These are phyloP conservation scores for Lomentospora prolificans DNA, from an alignment of 2,329 filamentous ascomycete species.

Conservation along the genomic window DNA sequence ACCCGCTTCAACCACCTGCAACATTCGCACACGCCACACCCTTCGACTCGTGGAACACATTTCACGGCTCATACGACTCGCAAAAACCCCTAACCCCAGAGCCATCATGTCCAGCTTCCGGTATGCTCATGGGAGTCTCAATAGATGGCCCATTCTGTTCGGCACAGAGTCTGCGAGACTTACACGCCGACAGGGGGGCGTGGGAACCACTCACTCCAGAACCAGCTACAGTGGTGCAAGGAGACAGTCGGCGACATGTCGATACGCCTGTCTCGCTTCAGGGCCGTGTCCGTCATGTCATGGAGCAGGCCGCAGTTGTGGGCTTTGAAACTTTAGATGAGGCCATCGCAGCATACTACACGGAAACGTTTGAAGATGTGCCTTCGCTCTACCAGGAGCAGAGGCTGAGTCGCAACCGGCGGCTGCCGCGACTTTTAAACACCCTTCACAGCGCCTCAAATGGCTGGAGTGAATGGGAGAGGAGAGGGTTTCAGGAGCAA, in stretches of 20 bases:
- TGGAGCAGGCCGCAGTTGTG: slow-evolving; percentile 14
- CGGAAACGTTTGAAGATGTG: slow-evolving; percentile 12
- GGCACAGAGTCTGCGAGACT: too few relatives aligned
- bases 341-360: slow-evolving; percentile 18
- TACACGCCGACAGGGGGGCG: too few relatives aligned
- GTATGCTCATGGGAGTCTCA: too few relatives aligned
- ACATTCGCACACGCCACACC: too few relatives aligned
- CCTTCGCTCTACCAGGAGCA: slow-evolving; percentile 18
- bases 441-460: neutral
- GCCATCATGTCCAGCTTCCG: too few relatives aligned
- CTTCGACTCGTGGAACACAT: too few relatives aligned
- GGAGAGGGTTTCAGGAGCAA: slow-evolving; percentile 18
- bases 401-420: slow-evolving; percentile 16
- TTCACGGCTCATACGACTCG: too few relatives aligned
- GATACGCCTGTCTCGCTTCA: neutral
- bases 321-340: slow-evolving; percentile 19
- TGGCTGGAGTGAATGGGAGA: slow-evolving; percentile 12
- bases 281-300: slow-evolving; percentile 9
- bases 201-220: too few relatives aligned
- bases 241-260: neutral
- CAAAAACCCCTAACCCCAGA: too few relatives aligned
- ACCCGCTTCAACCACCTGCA: too few relatives aligned
- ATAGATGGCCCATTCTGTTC: too few relatives aligned
- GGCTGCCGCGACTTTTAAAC: slow-evolving; percentile 16
- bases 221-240: neutral